Base-by-base conservation (phyloP, 805 yeast genomes). In the Spencermartinsiella europaea region DNA sequence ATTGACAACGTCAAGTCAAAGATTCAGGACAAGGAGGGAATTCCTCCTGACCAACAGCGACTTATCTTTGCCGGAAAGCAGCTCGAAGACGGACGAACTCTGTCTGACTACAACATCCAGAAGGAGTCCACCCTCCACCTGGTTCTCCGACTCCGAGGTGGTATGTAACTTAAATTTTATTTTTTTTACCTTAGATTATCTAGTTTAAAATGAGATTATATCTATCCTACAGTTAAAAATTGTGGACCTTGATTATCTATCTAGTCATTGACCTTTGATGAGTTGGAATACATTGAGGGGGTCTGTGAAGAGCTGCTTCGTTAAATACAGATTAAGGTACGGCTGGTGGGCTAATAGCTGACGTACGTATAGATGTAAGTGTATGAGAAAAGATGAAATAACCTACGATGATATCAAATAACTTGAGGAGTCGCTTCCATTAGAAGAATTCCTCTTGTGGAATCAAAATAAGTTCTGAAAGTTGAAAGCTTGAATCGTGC, bases 41-140 rank as follows among this genome's bases (percentile, higher is more conserved):
- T 91, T 65, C 98, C 98, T 73, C 98, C 98, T 69, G 98, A 91
- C 77, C 98, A 91, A 76, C 98, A 91, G 81, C 87, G 99, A 81
- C 85, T 93, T 69, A 91, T 91, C 82, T 91, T 93, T 70, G 99
- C 98, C 70, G 99, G 99, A 82, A 93, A 91, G 83, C 99, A 91
- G 79, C 85, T 91, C 69, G 97, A 91, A 80, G 98, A 90, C 67
- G 98, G 98, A 70, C 87, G 98, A 83, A 91, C 98, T 61, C 80
- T 91, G 65, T 86, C 96, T 61, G 98, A 91, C 81, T 93, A 93
- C 95, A 93, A 91, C 88, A 93, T 91, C 78, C 98, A 93, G 79
- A 91, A 91, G 85, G 99, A 91, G 81, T 93, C 99, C 57, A 91
- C 99, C 60, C 75, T 91, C 55, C 97, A 90, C 74, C 81, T 90